These are phyloP conservation scores for Phytophthora ramorum DNA, from an alignment of 352 stramenopile genomes.

Conservation along the genomic window DNA sequence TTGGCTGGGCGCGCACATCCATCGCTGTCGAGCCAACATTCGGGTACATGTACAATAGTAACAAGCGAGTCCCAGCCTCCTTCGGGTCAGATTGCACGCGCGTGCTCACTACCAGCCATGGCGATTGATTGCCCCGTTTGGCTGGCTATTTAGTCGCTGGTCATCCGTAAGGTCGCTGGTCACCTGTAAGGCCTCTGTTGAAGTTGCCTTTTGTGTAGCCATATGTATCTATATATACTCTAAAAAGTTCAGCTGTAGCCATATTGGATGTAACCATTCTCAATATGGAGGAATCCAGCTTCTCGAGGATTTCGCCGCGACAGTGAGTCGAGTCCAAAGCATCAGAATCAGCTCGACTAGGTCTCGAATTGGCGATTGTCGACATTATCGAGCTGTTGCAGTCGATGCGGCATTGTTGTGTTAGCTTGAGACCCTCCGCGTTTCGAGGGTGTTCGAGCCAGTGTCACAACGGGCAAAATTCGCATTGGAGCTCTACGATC, in stretches of 20 bases:
- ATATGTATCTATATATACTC: constrained; percentile 3
- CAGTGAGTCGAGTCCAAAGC: background rate
- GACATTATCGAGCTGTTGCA: constrained; percentile 19
- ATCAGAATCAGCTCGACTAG: constrained; percentile 9
- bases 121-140: background rate
- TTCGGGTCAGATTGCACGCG: constrained; percentile 10
- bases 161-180: background rate
- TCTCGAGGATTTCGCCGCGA: constrained; percentile 6
- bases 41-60: no score
- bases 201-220: constrained; percentile 18
- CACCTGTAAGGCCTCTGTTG: background rate
- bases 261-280: background rate
- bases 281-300: constrained; percentile 8
- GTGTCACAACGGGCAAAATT: constrained; percentile 33
- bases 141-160: constrained; percentile 14
- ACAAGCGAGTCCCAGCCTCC: background rate
- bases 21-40: background rate
- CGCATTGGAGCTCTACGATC: constrained; percentile 28
- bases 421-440: constrained; percentile 6
- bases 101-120: background rate
- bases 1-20: no score
- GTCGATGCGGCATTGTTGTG: constrained; percentile 1
- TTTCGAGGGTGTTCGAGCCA: constrained; percentile 21
- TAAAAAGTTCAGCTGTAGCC: constrained; percentile 14
- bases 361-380: constrained; percentile 16